These are phyloP conservation scores for Boletus rubroflammeus DNA, from an alignment of 768 basidiomycete genomes.

Conservation along the genomic window DNA sequence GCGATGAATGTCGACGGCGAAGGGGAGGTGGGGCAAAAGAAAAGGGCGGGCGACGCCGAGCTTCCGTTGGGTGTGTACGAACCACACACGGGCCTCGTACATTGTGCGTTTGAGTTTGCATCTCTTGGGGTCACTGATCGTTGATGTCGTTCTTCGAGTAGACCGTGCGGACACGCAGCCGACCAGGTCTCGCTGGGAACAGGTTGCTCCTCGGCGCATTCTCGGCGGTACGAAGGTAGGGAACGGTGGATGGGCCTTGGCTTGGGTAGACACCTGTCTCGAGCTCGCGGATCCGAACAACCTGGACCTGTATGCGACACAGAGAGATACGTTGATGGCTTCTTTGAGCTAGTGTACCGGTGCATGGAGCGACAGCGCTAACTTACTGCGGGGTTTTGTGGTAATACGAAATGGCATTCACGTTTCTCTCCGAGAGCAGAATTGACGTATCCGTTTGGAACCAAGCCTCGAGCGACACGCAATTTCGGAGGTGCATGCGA, in stretches of 20 bases:
- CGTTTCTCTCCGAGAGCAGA: background rate
- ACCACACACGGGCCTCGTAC: slow-evolving; percentile 70
- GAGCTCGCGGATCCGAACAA: slow-evolving; percentile 29
- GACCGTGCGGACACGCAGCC: slow-evolving; percentile 81
- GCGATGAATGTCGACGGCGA: slow-evolving; percentile 30
- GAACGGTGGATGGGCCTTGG: slow-evolving; percentile 76
- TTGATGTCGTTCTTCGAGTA: slow-evolving; percentile 27
- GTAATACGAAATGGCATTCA: background rate
- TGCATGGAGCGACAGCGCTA: background rate
- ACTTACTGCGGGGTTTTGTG: background rate
- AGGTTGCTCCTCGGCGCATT: slow-evolving; percentile 47
- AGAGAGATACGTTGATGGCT: slow-evolving; percentile 21
- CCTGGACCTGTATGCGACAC: slow-evolving; percentile 16
- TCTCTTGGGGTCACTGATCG: background rate
- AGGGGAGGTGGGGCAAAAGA: slow-evolving; percentile 25
- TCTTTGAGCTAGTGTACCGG: slow-evolving; percentile 6
- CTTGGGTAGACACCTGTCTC: slow-evolving; percentile 64
- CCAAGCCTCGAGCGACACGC: background rate
- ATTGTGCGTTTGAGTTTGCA: slow-evolving; percentile 49
- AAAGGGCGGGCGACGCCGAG: slow-evolving; percentile 27
- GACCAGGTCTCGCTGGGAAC: slow-evolving; percentile 58
- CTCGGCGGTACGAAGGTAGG: slow-evolving; percentile 74
- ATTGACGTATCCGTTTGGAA: background rate
- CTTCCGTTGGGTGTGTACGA: slow-evolving; percentile 75
- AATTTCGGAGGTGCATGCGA: too few relatives aligned